Evolutionary conservation across 2,329 filamentous ascomycete species (phyloP), one percentile per base, ranked within the genome.

Genomic region (Thyridium curvatum): DNA sequence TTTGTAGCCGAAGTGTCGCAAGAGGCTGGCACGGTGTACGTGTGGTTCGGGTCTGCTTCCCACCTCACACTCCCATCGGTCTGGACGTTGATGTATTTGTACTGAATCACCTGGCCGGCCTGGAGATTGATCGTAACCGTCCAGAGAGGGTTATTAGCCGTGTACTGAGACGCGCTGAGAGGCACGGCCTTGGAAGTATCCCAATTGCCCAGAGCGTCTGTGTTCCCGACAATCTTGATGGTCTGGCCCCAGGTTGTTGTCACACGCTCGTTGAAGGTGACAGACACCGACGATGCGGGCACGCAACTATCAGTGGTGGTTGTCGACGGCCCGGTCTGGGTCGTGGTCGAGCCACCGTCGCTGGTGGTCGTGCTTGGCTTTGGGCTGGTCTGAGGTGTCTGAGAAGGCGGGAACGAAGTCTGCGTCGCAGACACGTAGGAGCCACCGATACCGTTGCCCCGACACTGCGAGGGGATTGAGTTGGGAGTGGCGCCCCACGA

Each of bases 61-160:
- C 83, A 87, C 3, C 60, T 66, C 8, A 83, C 59, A 0, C 61
- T 62, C 1, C 79, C 75, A 48, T 74, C 69, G 1, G 58, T 51
- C 41, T 67, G 66, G 32, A 82, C 69, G 36, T 75, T 72, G 49
- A 87, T 72, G 53, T 77, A 88, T 64, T 87, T 86, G 58, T 86
- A 87, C 61, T 78, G 52, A 32, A 87, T 64, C 3, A 57, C 60
- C 35, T 66, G 65, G 3, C 81, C 82, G 0, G 76, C 66, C 0
- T 66, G 58, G 13, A 88, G 57, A 2, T 60, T 63, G 18, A 86
- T 53, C 0, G 71, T 72, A 0, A 58, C 68, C 34, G 62, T 68
- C 84, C 84, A 88, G 6, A 84, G 46, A 1, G 74, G 78, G 49
- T 82, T 77, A 28, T 55, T 60, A 3, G 62, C 49, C 0, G 77